A percentile compares a stretch with the other conserved stretches of the same genome.
phyloP scores from a whole-genome alignment of 768 basidiomycete species.

The Lactarius evosmus region DNA sequence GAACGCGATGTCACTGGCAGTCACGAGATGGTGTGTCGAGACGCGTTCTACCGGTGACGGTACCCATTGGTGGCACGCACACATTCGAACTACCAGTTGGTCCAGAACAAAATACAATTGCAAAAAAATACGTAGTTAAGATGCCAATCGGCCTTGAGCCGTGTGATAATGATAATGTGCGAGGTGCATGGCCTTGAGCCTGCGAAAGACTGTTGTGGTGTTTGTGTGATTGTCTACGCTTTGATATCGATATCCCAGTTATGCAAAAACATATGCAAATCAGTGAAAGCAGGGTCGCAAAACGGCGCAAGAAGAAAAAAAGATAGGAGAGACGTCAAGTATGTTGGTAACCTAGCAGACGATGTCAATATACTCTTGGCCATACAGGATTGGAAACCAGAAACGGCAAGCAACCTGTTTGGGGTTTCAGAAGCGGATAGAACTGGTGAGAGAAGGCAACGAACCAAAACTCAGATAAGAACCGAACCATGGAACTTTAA shows the following conservation, averaged over 20 bases:
- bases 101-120: constrained; percentile 22
- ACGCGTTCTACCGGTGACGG: neutral
- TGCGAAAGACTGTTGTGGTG: constrained; percentile 16
- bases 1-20: no score
- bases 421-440: neutral
- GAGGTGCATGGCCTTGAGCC: constrained; percentile 27
- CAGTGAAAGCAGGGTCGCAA: constrained; percentile 15
- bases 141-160: constrained; percentile 28
- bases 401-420: constrained; percentile 6
- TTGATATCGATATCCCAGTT: constrained; percentile 26
- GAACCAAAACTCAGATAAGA: constrained; percentile 10
- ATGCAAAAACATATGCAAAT: constrained; percentile 17
- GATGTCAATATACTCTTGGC: constrained; percentile 5
- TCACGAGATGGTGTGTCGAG: no score
- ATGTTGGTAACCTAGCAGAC: constrained; percentile 3
- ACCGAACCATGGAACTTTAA: neutral
- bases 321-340: neutral
- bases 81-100: neutral
- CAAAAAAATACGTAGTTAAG: constrained; percentile 22
- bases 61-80: neutral
- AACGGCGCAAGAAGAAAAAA: constrained; percentile 5
- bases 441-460: neutral
- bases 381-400: constrained; percentile 3
- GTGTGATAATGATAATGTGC: constrained; percentile 29
- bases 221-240: constrained; percentile 18